Base-by-base conservation (phyloP, 2,329 filamentous ascomycete species). In the Rhynchosporium secalis region DNA sequence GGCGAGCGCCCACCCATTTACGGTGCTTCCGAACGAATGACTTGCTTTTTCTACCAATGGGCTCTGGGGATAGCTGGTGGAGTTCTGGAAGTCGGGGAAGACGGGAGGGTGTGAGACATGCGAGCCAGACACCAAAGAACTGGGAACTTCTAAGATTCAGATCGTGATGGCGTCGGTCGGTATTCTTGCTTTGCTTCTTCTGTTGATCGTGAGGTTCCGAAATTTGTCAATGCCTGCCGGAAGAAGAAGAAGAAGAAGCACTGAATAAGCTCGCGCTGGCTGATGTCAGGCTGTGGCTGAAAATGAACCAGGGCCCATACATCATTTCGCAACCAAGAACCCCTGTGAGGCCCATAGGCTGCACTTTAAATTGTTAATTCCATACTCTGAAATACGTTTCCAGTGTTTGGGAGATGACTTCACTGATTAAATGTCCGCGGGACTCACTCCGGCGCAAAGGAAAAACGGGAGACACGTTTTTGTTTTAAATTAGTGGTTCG, bases 1-100 rank as follows among this genome's bases (percentile, higher is more conserved):
- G 56, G 56, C 28, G 12, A 49, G 33, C 45, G 56, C 49, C 56
- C 56, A 58, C 45, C 47, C 41, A 58, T 29, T 52, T 38, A n/a
- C 56, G 56, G 56, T 48, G 56, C 56, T 58, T 47, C 56, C 56
- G 56, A 58, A 41, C 56, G 15, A 10, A 28, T 38, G 45, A 6
- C 48, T 2, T 36, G 45, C 26, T 43, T 15, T 10, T 20, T 20
- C 20, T 20, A n/a, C 49, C 49, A 52, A 52, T 38, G 7, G n/a
- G 6, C 26, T 20, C 20, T 20, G 20, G 20, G 20, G 20, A 20
- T 20, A 20, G 33, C n/a, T 10, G 52, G 15, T 28, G 20, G 52
- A 8, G 38, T 41, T 55, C 52, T 56, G 38, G 52, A 45, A 43
- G 20, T 8, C 33, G 49, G 49, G 49, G 49, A 52, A 52, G 49